phyloP scores from a whole-genome alignment of 768 basidiomycete species.

The Auriscalpium microsporum region DNA sequence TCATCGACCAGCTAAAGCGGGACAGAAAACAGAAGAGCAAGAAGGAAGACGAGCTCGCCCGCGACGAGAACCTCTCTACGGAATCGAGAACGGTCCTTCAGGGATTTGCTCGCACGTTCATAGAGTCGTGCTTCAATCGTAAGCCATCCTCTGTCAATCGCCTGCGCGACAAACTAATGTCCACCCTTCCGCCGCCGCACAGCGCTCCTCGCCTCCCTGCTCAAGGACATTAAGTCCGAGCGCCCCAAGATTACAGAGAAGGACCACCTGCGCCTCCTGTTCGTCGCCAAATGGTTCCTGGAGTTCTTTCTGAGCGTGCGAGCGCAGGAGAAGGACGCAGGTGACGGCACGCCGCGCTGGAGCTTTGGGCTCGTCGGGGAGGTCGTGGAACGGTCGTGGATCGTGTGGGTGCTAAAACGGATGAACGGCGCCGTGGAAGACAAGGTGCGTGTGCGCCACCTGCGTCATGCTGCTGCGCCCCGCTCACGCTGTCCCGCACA shows the following conservation, averaged over 20 bases:
- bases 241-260: slow-evolving; percentile 89
- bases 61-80: slow-evolving; percentile 57
- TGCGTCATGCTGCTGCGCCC: neutral
- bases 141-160: slow-evolving; percentile 25
- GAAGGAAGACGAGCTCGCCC: slow-evolving; percentile 61
- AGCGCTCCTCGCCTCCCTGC: slow-evolving; percentile 81
- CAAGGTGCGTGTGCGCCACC: slow-evolving; percentile 45
- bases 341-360: slow-evolving; percentile 37
- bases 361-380: slow-evolving; percentile 71
- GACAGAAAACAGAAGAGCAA: slow-evolving; percentile 49
- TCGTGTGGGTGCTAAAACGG: slow-evolving; percentile 82
- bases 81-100: slow-evolving; percentile 62
- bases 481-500: neutral
- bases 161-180: too few species aligned
- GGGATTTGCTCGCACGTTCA: slow-evolving; percentile 59
- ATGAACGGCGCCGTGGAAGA: slow-evolving; percentile 89
- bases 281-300: slow-evolving; percentile 84
- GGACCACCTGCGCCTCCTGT: slow-evolving; percentile 84
- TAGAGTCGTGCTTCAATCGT: slow-evolving; percentile 88
- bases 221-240: slow-evolving; percentile 92
- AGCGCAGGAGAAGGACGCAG: slow-evolving; percentile 31
- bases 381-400: slow-evolving; percentile 80
- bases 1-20: slow-evolving; percentile 52
- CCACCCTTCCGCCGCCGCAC: neutral
- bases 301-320: slow-evolving; percentile 71